Base-by-base conservation (phyloP, 202 grass and related monocot species). In the Miscanthus sacchariflorus region DNA sequence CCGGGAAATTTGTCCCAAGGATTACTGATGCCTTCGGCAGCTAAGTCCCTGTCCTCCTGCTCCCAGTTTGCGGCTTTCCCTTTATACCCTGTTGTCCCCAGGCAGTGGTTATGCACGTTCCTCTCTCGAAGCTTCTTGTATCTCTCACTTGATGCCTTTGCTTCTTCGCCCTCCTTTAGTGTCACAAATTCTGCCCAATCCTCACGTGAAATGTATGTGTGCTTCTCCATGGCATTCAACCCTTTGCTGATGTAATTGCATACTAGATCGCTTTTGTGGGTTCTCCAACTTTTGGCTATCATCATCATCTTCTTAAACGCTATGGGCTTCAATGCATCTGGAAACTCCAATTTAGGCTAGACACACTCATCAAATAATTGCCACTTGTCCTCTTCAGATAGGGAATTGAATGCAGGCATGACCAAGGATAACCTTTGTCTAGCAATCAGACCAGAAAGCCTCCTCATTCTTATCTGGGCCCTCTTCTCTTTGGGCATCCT, bases 241-340 rank as follows among this genome's bases (percentile, higher is more conserved):
- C 69, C 69, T n/a, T 12, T 12, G 0, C 0, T 4, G 3, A 71
- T 0, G 4, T 2, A 72, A 0, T 0, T 1, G 19, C 38, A 0
- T n/a, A 42, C 38, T 42, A 42, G 38, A 0, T 23, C 40, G 18
- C 35, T 23, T 11, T 23, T 42, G 19, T 12, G 17, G 0, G 3
- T 72, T 12, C 38, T 72, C 19, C 19, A 72, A 23, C 36, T 38
- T 7, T 12, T 12, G 12, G 3, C 44, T 0, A 46, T 46, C 44
- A 2, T 12, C 44, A 46, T 46, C 44, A 46, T 12, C 44, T 3
- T 4, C 44, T 12, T 46, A 12, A 6, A 3, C 11, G 11, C 3
- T 5, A 0, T 12, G 13, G 44, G 8, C 44, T 2, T 12, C 44
- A 44, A 44, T 0, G 2, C 1, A 44, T 2, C 9, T 46, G 11